These are phyloP conservation scores for Bifiguratus adelaidae DNA, from an alignment of 192 early-diverging fungal genomes.

Conservation along the genomic window DNA sequence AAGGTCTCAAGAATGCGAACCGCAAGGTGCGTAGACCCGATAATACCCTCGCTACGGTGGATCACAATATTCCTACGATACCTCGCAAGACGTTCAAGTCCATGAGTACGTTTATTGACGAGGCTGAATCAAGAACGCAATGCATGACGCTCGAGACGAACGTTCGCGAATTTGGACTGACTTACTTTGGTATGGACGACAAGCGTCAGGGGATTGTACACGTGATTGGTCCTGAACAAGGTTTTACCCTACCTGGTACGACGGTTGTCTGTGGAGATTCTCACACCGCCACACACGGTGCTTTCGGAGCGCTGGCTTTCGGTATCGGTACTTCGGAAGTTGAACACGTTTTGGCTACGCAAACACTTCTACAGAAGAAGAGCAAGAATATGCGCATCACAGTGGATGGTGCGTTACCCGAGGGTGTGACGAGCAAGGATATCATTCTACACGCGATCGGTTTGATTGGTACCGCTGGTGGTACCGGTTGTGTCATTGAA, in stretches of 20 bases:
- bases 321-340: constrained; percentile 71
- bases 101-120: constrained; percentile 48
- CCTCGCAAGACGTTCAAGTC: constrained; percentile 35
- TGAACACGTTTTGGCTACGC: constrained; percentile 63
- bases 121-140: constrained; percentile 46
- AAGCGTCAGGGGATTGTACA: constrained; percentile 64
- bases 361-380: constrained; percentile 57
- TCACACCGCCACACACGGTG: constrained; percentile 65
- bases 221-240: constrained; percentile 66
- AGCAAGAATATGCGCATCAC: constrained; percentile 56
- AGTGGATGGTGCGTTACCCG: constrained; percentile 32
- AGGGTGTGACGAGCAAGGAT: constrained; percentile 55
- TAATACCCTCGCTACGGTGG: constrained; percentile 57
- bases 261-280: constrained; percentile 66
- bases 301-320: constrained; percentile 63
- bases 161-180: constrained; percentile 47
- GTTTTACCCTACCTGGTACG: constrained; percentile 61
- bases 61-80: constrained; percentile 60
- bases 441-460: constrained; percentile 57
- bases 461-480: constrained; percentile 62
- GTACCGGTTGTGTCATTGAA: constrained; percentile 58
- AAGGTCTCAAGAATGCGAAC: constrained; percentile 46
- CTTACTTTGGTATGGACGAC: constrained; percentile 56
- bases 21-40: constrained; percentile 47
- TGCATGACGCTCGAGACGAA: constrained; percentile 57